Conservation (phyloP, 768 basidiomycete species). For the Hericium rajendrae region DNA sequence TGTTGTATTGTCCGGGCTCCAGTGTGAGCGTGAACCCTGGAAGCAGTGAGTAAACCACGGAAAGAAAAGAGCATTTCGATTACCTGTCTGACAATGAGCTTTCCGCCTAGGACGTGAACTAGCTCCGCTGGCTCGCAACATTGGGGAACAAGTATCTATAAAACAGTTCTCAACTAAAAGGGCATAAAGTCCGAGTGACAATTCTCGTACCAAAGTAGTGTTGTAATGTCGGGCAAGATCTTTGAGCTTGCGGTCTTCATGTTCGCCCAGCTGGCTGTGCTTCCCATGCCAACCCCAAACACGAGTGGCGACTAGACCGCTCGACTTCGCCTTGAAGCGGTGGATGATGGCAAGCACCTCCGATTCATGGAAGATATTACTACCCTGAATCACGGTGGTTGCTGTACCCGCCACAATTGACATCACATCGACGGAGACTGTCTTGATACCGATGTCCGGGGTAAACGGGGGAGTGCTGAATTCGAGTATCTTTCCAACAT, state of each 20-base stretch:
- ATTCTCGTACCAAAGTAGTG: slow-evolving; percentile 44
- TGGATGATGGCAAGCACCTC: slow-evolving; percentile 64
- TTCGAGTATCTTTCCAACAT: slow-evolving; percentile 39
- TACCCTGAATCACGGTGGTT: slow-evolving; percentile 33
- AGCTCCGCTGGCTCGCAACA: slow-evolving; percentile 55
- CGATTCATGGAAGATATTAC: slow-evolving; percentile 59
- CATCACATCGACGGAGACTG: slow-evolving; percentile 70
- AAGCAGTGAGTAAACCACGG: slow-evolving; percentile 1
- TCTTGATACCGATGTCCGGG: slow-evolving; percentile 30
- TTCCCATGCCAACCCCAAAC: slow-evolving; percentile 76
- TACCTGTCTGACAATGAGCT: slow-evolving; percentile 69
- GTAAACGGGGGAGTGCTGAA: slow-evolving; percentile 17
- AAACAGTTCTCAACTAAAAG: no score
- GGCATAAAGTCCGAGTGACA: neutral
- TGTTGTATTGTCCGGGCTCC: slow-evolving; percentile 71
- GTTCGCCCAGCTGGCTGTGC: slow-evolving; percentile 39
- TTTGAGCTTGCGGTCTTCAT: slow-evolving; percentile 55
- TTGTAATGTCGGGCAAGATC: slow-evolving; percentile 71
- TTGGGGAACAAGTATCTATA: slow-evolving; percentile 39
- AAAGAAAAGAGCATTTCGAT: slow-evolving; percentile 18
- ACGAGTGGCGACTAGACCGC: slow-evolving; percentile 54
- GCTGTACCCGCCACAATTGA: slow-evolving; percentile 43
- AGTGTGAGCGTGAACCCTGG: slow-evolving; percentile 63
- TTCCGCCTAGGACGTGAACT: slow-evolving; percentile 56
- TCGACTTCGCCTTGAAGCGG: slow-evolving; percentile 55